Evolutionary conservation across 2,329 filamentous ascomycete species (phyloP).

Genomic region (Cadophora luteo-olivacea): DNA sequence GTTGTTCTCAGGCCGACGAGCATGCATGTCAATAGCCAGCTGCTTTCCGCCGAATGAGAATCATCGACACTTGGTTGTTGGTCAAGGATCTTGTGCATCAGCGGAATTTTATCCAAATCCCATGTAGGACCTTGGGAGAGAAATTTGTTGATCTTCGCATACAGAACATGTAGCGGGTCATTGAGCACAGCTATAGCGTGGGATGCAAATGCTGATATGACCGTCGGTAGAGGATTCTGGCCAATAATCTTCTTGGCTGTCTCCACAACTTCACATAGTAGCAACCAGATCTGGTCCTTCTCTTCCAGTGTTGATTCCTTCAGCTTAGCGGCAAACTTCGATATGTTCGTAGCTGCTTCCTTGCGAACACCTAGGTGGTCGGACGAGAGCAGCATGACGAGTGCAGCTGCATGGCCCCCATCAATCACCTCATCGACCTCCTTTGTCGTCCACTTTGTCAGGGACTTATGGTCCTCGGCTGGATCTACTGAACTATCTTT

Average conservation of each 20-base stretch:
- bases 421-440: conserved; percentile 80
- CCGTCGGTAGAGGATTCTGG: conserved; percentile 68
- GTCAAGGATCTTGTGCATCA: conserved; percentile 68
- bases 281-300: conserved; percentile 77
- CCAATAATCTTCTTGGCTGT: conserved; percentile 66
- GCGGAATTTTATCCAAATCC: conserved; percentile 74
- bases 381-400: conserved; percentile 80
- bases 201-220: conserved; percentile 77
- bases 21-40: conserved; percentile 77
- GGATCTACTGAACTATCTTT: conserved; percentile 11
- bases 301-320: conserved; percentile 76
- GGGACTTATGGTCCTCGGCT: conserved; percentile 54
- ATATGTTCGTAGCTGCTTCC: conserved; percentile 74
- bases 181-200: conserved; percentile 73
- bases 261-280: conserved; percentile 81
- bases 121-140: conserved; percentile 80
- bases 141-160: conserved; percentile 85
- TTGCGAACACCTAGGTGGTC: conserved; percentile 76
- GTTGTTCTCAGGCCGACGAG: conserved; percentile 68
- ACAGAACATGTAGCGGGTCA: conserved; percentile 82
- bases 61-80: conserved; percentile 76
- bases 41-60: conserved; percentile 72
- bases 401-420: conserved; percentile 71
- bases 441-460: conserved; percentile 75
- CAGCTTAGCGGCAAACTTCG: conserved; percentile 68